These are phyloP conservation scores for Ceratobasidium sp. DNA, from an alignment of 1,284 basidiomycete species.

Conservation along the genomic window DNA sequence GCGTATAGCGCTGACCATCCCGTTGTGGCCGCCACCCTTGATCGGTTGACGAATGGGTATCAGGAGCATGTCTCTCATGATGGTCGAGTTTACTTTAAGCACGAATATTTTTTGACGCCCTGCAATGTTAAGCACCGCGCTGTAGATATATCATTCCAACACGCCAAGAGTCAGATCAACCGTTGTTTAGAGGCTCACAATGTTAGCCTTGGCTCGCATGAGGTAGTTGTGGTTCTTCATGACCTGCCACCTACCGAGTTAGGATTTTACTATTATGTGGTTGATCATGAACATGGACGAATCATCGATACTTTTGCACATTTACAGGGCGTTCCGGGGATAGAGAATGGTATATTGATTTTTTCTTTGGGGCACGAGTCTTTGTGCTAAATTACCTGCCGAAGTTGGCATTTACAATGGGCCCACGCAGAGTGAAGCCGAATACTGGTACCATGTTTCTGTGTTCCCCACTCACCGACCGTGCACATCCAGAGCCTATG, in stretches of 20 bases:
- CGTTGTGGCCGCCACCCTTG: too few species aligned
- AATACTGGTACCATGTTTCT: not conserved
- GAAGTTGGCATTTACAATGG: not conserved
- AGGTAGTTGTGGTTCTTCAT: not conserved
- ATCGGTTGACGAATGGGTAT: too few species aligned
- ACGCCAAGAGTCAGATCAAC: not conserved
- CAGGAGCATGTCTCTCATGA: too few species aligned
- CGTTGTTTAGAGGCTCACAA: not conserved
- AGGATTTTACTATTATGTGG: not conserved
- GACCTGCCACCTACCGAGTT: not conserved
- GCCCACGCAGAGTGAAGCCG: not conserved
- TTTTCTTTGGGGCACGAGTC: not conserved
- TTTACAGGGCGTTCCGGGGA: too few species aligned
- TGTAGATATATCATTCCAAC: too few species aligned
- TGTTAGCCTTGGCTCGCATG: not conserved
- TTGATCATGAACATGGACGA: not conserved
- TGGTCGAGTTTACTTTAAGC: too few species aligned
- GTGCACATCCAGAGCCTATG: not conserved
- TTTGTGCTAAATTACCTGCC: not conserved
- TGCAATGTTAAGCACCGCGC: too few species aligned
- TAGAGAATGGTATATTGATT: not conserved
- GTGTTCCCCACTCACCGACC: not conserved
- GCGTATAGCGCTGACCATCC: too few species aligned
- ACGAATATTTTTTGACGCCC: too few species aligned
- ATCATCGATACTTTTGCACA: not conserved